Base-by-base conservation (phyloP, 176 grass and related monocot genomes). In the Aegilops sharonensis region DNA sequence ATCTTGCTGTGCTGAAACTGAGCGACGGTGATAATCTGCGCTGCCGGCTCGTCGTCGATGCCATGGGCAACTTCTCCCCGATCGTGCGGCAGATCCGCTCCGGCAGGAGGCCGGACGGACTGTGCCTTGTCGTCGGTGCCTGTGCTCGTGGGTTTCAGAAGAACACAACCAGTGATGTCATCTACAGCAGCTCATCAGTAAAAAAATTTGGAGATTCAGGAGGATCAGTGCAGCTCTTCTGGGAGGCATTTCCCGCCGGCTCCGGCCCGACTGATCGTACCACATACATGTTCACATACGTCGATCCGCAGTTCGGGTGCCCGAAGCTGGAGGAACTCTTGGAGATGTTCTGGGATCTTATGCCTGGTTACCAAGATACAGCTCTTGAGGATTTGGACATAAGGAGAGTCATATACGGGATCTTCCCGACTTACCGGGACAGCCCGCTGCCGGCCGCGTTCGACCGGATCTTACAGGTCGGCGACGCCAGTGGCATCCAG, bases 11-110 rank as follows among this genome's bases (percentile, higher is more conserved):
- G 80, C 45, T 98, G 48, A 78, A 85, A 80, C 69, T 94, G 54
- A 90, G 70, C 71, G 90, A 98, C 86, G 93, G 90, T 81, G 90
- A 83, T 39, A 45, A 56, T 79, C 71, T 98, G 74, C 78, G 71
- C 56, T 94, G 89, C 79, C 82, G 90, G 63, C 83, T 98, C 32
- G 82, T 95, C 84, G 2, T 98, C 47, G 96, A 98, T 83, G 91
- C 91, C 79, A 98, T 98, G 96, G 96, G 96, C 13, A 98, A 98
- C 82, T 98, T 98, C 89, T 98, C 96, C 23, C 96, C 96, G 72
- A 87, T 98, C 20, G 91, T 98, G 60, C 88, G 87, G 65, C 93
- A 98, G 96, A 88, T 98, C 79, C 89, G 94, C 21, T 73, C 87
- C 25, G 87, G 86, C 62, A 95, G 88, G 91, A 98, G 94, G 69